Base-by-base conservation (phyloP, 2,329 filamentous ascomycete genomes). In the Triangularia verruculosa region DNA sequence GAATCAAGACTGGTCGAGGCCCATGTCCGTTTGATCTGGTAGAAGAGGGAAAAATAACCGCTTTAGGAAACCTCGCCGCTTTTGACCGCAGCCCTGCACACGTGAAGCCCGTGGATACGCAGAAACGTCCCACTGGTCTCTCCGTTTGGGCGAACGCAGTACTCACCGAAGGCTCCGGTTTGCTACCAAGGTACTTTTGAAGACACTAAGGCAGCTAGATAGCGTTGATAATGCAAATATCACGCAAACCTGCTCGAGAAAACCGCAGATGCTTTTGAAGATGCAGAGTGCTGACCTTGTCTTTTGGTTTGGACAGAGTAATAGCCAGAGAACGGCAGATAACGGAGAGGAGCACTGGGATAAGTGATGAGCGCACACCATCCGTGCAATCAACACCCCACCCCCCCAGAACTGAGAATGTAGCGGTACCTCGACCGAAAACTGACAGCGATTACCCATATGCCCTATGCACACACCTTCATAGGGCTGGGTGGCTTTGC, bases 401-500 rank as follows among this genome's bases (percentile, higher is more conserved):
- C 39, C 39, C 39, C 39, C 39, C 17, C 39, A 20, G 17, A 47
- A 47, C n/a, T 15, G n/a, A 47, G 39, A 47, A 47, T 47, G 39
- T 47, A 47, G 39, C 39, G 39, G 39, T 47, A 47, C 39, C 39
- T 47, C 7, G 39, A 2, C 39, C 11, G n/a, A 7, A 20, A 47
- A 47, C 39, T 54, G 51, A 54, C 51, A 54, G 51, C 51, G 51
- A 24, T 15, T 17, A 4, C 25, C 7, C 51, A 25, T 53, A 17
- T n/a, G 34, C 34, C 39, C 39, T n/a, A 47, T 47, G 39, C 32
- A 25, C 30, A 58, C 32, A 43, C 17, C 54, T 28, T 59, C 57
- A 43, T 59, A 59, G 57, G 57, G 57, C 57, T 59, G 57, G 24
- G 57, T 59, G 57, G 57, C 57, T 59, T 57, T 59, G 34, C 57